Conservation (phyloP, 1,139 yeast species). For the Yamadazyma epiphylla region DNA sequence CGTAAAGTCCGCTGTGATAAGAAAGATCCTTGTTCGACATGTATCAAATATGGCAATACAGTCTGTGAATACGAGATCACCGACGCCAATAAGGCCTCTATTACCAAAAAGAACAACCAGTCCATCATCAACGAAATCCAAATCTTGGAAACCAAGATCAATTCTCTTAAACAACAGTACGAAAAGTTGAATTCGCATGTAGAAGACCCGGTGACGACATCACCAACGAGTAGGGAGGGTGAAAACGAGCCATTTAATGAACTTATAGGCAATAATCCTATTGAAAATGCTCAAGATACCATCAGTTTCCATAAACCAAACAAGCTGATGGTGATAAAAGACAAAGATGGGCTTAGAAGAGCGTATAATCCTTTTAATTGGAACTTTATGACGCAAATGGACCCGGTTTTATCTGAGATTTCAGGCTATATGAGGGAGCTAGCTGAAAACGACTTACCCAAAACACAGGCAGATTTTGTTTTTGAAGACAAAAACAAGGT, state of each 20-base stretch:
- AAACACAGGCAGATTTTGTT: too few relatives aligned
- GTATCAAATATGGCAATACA: slow-evolving; percentile 30
- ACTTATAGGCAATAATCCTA: slow-evolving; percentile 9
- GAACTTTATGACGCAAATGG: too few relatives aligned
- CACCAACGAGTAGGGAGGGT: neutral
- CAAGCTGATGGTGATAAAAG: neutral
- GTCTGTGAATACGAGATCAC: slow-evolving; percentile 20
- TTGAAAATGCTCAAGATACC: slow-evolving; percentile 18
- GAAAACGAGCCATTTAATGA: slow-evolving; percentile 2
- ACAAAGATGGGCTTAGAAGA: slow-evolving; percentile 9
- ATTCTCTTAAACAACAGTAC: too few relatives aligned
- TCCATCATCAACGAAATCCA: slow-evolving; percentile 7
- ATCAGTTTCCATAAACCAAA: slow-evolving; percentile 25
- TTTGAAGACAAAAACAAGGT: too few relatives aligned
- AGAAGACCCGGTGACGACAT: neutral
- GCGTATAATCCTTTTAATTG: slow-evolving; percentile 36
- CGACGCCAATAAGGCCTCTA: slow-evolving; percentile 8
- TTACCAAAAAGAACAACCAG: slow-evolving; percentile 4
- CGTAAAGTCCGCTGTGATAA: slow-evolving; percentile 41
- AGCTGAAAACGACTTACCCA: too few relatives aligned
- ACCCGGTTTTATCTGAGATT: too few relatives aligned
- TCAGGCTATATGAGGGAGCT: too few relatives aligned
- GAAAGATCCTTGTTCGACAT: slow-evolving; percentile 38
- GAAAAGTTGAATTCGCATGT: too few relatives aligned
- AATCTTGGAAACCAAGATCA: slow-evolving; percentile 5